phyloP scores from a whole-genome alignment of 2,329 filamentous ascomycete genomes.

The Metarhizium robertsii region DNA sequence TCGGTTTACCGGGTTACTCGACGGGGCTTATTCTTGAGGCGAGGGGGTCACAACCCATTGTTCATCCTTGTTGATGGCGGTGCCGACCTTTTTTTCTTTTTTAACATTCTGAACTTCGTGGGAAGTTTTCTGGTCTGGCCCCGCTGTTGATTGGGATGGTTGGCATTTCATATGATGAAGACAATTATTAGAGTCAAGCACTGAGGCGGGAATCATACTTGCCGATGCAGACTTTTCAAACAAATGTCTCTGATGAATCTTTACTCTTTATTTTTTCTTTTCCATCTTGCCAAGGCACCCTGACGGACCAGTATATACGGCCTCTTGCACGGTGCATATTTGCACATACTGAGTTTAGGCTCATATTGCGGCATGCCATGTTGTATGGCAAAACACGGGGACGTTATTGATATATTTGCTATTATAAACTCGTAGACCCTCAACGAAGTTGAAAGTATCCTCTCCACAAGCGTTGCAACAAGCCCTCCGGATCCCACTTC shows the following conservation, averaged over 20 bases:
- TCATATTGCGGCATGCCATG: neutral
- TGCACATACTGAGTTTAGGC: neutral
- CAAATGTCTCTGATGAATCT: conserved; percentile 20
- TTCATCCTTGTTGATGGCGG: conserved; percentile 7
- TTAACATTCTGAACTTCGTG: conserved; percentile 30
- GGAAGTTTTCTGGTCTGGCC: conserved; percentile 28
- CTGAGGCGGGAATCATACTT: conserved; percentile 49
- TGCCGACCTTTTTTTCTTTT: conserved; percentile 8
- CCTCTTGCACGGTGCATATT: neutral
- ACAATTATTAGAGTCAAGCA: conserved; percentile 95
- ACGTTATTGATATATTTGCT: neutral
- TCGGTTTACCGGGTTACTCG: conserved; percentile 71
- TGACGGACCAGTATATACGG: no score
- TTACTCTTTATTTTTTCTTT: neutral
- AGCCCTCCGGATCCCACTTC: conserved; percentile 18
- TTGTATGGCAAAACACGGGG: neutral
- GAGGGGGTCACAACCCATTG: conserved; percentile 52
- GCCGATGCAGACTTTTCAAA: conserved; percentile 21
- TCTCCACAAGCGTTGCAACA: conserved; percentile 15
- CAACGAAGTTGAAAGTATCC: conserved; percentile 12
- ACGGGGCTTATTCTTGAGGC: conserved; percentile 99
- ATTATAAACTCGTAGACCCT: neutral
- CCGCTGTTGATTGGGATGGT: conserved; percentile 6
- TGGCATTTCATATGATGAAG: conserved; percentile 82
- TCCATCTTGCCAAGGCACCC: no score